Evolutionary conservation across 2,329 filamentous ascomycete genomes (phyloP), one percentile per base, ranked within the genome.

Genomic region (Dendryphion nanum): DNA sequence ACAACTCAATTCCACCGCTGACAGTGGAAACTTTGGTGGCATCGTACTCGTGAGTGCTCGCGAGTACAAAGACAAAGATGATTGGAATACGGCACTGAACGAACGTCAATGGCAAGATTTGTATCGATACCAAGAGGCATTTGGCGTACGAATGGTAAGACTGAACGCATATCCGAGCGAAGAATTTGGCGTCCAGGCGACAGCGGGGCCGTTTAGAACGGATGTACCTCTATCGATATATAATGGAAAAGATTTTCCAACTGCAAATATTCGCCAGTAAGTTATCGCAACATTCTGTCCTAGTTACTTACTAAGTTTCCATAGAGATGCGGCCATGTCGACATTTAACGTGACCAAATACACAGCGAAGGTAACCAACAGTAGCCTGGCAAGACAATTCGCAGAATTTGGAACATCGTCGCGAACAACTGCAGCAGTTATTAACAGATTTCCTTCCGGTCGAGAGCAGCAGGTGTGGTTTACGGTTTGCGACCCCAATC

Each of bases 381-480:
- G 70, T 3, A 68, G 58, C 23, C 69, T 69, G 10, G 74, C 77
- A n/a, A 71, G 66, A 44, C 61, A 73, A 37, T 71, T 81, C 50
- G 77, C 76, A 6, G 61, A 70, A 18, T 81, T 80, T 50, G 67
- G 65, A 33, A 66, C 64, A 1, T 35, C 18, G 6, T 41, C 40
- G 4, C 49, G 42, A 19, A 41, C 45, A 4, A 74, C 71, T 12
- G 78, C 77, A 23, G 78, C 70, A 24, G 75, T 82, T 33, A 78
- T 80, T 54, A 81, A 80, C 58, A 72, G 71, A 41, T 50, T 51
- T 17, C 70, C 76, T 36, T 62, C 61, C 39, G 44, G 48, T 4
- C 70, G 78, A 44, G 67, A 81, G 61, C 77, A 81, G 59, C 77
- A 81, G 73, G 77, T 73, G 1, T 80, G 75, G 63, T 81, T 81